Evolutionary conservation across 495 filamentous ascomycete species (phyloP).

Genomic region (Jackrogersella multiformis): DNA sequence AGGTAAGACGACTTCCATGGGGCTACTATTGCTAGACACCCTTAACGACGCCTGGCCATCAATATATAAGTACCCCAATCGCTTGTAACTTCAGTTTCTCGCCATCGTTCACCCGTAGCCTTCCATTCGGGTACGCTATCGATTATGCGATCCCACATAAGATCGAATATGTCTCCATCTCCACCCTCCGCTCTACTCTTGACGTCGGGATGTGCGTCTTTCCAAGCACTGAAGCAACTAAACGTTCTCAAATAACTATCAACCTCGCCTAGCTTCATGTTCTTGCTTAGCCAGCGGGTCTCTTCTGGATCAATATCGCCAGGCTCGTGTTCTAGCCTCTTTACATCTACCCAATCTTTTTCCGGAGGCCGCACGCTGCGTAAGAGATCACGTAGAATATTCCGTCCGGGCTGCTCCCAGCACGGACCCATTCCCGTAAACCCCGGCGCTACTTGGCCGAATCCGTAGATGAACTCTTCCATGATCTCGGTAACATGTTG

Average conservation of each 20-base stretch:
- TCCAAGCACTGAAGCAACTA: slow-evolving; percentile 65
- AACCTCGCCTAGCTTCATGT: slow-evolving; percentile 61
- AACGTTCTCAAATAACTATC: slow-evolving; percentile 67
- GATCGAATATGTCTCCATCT: slow-evolving; percentile 63
- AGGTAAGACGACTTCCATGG: neutral
- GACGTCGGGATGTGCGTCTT: slow-evolving; percentile 54
- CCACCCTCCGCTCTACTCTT: slow-evolving; percentile 60
- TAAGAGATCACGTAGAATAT: slow-evolving; percentile 59
- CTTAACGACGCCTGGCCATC: slow-evolving; percentile 59
- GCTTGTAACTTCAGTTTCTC: slow-evolving; percentile 58
- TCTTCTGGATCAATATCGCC: slow-evolving; percentile 54
- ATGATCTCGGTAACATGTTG: slow-evolving; percentile 59
- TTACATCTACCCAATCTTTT: slow-evolving; percentile 60
- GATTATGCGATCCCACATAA: slow-evolving; percentile 63
- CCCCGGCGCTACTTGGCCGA: slow-evolving; percentile 52
- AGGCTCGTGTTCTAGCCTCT: slow-evolving; percentile 67
- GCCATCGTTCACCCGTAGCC: slow-evolving; percentile 56
- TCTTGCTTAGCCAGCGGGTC: slow-evolving; percentile 60
- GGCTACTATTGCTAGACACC: too few relatives aligned
- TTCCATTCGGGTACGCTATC: slow-evolving; percentile 60
- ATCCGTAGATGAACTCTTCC: slow-evolving; percentile 58
- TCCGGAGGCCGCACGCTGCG: slow-evolving; percentile 59
- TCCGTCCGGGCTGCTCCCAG: slow-evolving; percentile 69
- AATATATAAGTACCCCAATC: slow-evolving; percentile 67
- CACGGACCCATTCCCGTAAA: slow-evolving; percentile 63